Evolutionary conservation across 2,329 filamentous ascomycete genomes (phyloP), one percentile per base, ranked within the genome.

Genomic region (Nigrospora oryzae): DNA sequence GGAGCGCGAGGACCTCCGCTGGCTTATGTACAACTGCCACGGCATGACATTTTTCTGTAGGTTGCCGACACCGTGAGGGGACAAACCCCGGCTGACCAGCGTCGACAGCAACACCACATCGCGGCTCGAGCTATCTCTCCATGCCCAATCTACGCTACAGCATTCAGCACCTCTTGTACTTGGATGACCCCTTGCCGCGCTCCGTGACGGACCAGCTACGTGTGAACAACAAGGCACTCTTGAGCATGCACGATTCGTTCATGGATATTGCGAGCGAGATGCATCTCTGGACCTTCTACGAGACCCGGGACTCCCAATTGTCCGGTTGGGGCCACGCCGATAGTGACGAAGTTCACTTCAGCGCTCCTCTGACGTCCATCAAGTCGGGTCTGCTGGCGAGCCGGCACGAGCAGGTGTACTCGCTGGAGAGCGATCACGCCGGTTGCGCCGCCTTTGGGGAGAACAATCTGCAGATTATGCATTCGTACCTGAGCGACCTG

Each of bases 231-330:
- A 60, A 63, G n/a, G 56, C 67, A 0, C 59, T 83, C 2, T 56
- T 74, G 7, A 65, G 64, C 36, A 65, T 69, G 39, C 73, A 81
- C 15, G 73, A 79, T 3, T 67, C 70, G 36, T 83, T 83, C 53
- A 70, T 70, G 40, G 66, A 74, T 4, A 69, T 79, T 5, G 71
- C 77, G 0, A 73, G 73, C 33, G 79, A 83, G 45, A 65, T 82
- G 42, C 73, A 71, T 7, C 66, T 83, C 12, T 83, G 79, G 77
- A 79, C 77, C 0, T 75, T 82, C 36, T 77, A 82, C 47, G 79
- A 83, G 53, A 83, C 77, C 0, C 69, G 77, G 8, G 79, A 82
- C 55, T 81, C 78, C 1, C 69, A 71, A 1, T 63, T 82, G 5
- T 74, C 73, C 0, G 71, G 71, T 1, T 55, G 63, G 2, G 65